phyloP scores from a whole-genome alignment of 2,329 filamentous ascomycete genomes.

The Colletotrichum coccodes region DNA sequence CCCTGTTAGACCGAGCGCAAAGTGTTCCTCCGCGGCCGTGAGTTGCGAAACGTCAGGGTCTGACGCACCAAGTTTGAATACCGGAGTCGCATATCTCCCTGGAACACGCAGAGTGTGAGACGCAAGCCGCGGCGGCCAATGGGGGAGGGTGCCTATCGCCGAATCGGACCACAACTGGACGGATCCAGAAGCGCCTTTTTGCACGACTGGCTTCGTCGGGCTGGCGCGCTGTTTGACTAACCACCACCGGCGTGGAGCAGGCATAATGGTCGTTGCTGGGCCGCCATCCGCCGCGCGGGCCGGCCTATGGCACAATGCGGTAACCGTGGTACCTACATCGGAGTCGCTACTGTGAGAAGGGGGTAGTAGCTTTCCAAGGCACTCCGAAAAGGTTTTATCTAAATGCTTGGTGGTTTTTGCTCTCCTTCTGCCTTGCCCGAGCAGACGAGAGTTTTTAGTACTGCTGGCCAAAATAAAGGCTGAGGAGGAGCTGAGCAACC shows the following conservation, averaged over 20 bases:
- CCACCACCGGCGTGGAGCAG: slow-evolving; percentile 27
- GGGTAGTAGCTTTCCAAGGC: not conserved
- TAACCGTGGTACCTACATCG: slow-evolving; percentile 12
- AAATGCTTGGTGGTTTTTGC: not conserved
- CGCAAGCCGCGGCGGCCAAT: slow-evolving; percentile 30
- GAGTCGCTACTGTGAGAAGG: not conserved
- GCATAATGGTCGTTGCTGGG: slow-evolving; percentile 31
- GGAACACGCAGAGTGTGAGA: slow-evolving; percentile 35
- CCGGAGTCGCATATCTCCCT: slow-evolving; percentile 34
- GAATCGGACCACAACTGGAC: slow-evolving; percentile 35
- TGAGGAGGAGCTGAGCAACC: slow-evolving; percentile 1
- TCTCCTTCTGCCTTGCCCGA: not conserved
- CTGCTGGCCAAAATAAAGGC: not conserved
- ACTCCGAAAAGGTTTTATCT: not conserved
- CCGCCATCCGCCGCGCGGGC: slow-evolving; percentile 31
- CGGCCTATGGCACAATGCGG: slow-evolving; percentile 27
- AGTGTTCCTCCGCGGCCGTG: slow-evolving; percentile 29
- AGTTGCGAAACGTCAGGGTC: slow-evolving; percentile 32
- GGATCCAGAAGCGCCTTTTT: slow-evolving; percentile 33
- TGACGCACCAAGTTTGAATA: slow-evolving; percentile 33
- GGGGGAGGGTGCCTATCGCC: slow-evolving; percentile 30
- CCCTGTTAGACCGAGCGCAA: slow-evolving; percentile 29
- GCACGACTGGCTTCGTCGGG: slow-evolving; percentile 27
- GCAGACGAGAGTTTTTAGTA: not conserved
- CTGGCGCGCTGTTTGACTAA: slow-evolving; percentile 33